Conservation (phyloP, 2,329 filamentous ascomycete species). For the Dichotomopilus funicola region DNA sequence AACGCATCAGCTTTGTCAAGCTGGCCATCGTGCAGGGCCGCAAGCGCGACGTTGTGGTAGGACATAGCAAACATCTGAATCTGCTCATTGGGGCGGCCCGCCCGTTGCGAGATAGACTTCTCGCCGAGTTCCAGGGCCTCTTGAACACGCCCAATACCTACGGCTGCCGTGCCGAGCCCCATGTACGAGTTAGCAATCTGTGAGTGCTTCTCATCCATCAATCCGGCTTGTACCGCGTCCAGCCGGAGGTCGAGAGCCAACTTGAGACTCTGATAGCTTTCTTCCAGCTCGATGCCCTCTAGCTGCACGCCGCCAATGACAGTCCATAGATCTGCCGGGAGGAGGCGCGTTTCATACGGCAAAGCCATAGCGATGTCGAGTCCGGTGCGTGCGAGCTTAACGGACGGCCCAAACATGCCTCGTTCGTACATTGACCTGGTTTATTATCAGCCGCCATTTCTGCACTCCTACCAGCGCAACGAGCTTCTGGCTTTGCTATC, state of each 20-base stretch:
- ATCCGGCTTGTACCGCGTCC: background rate
- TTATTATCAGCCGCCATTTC: background rate
- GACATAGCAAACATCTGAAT: background rate
- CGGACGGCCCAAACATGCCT: background rate
- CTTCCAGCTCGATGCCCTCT: background rate
- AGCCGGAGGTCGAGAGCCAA: background rate
- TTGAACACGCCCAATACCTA: background rate
- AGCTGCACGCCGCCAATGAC: background rate
- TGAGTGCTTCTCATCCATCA: background rate
- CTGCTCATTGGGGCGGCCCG: background rate
- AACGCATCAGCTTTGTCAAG: background rate
- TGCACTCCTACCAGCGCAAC: background rate
- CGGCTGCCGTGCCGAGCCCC: background rate
- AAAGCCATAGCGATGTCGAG: background rate
- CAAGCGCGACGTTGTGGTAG: background rate
- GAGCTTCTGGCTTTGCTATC: background rate
- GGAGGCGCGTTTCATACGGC: background rate
- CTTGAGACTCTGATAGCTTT: background rate
- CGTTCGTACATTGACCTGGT: background rate
- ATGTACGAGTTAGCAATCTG: background rate
- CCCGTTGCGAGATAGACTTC: background rate
- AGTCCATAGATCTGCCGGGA: background rate
- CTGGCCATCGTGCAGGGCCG: background rate
- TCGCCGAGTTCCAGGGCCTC: background rate
- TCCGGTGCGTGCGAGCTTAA: background rate